phyloP scores from a whole-genome alignment of 352 stramenopile species.

The Plasmopara viticola region DNA sequence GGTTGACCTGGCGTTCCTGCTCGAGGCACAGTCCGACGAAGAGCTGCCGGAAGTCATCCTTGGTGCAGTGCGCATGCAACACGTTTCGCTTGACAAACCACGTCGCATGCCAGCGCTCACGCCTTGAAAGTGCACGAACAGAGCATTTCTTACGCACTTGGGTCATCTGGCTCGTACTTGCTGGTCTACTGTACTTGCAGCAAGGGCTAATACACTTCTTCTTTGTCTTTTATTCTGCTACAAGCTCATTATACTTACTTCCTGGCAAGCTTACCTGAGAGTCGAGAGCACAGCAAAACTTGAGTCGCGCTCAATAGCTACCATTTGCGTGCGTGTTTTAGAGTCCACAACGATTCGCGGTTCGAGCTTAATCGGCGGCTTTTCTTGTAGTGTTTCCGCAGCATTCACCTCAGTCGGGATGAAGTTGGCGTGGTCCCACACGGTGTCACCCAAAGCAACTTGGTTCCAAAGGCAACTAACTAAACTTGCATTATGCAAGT shows the following conservation, averaged over 20 bases:
- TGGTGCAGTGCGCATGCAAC: constrained; percentile 71
- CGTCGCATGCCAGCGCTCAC: constrained; percentile 42
- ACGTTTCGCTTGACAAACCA: constrained; percentile 78
- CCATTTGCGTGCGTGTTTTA: constrained; percentile 1
- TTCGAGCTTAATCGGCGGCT: constrained; percentile 2
- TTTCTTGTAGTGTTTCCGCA: constrained; percentile 6
- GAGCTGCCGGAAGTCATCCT: constrained; percentile 82
- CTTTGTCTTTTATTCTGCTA: constrained; percentile 7
- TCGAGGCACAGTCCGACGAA: constrained; percentile 81
- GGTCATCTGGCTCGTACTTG: neutral
- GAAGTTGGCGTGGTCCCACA: constrained; percentile 82
- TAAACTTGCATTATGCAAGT: constrained; percentile 82
- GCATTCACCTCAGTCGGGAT: constrained; percentile 14
- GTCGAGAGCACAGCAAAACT: constrained; percentile 21
- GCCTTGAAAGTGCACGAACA: constrained; percentile 4
- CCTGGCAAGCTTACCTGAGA: constrained; percentile 17
- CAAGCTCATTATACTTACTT: neutral
- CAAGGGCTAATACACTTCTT: constrained; percentile 25
- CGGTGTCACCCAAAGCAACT: constrained; percentile 55
- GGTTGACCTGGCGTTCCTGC: constrained; percentile 85
- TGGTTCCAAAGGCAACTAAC: constrained; percentile 80
- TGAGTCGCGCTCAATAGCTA: constrained; percentile 13
- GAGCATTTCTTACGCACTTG: neutral
- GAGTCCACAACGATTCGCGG: neutral
- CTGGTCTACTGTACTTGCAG: neutral